Conservation (phyloP, 2,329 filamentous ascomycete species). For the Aspergillus ruber region DNA sequence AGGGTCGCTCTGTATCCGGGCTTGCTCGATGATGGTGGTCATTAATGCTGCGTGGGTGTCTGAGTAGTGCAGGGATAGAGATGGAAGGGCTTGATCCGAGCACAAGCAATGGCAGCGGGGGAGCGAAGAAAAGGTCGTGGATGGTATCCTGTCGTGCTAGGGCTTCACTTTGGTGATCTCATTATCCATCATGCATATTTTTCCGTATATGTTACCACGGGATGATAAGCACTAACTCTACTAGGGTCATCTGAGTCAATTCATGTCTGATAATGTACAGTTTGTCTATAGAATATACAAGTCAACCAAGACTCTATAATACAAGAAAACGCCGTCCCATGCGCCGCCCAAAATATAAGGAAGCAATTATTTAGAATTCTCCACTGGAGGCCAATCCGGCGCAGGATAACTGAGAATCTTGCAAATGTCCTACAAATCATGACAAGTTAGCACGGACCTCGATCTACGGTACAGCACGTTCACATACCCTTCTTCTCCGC, state of each 20-base stretch:
- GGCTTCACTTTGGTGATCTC: constrained; percentile 1
- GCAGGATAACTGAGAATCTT: constrained; percentile 33
- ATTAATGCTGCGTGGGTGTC: not conserved
- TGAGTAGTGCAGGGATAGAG: not conserved
- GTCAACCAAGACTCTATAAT: not conserved
- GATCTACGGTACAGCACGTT: not conserved
- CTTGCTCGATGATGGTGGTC: not conserved
- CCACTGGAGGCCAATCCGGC: constrained; percentile 22
- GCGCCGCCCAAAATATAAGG: not conserved
- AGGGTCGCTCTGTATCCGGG: not conserved
- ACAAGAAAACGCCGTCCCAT: not conserved
- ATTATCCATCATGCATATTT: constrained; percentile 4
- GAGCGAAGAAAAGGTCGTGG: not conserved
- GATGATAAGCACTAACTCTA: not conserved
- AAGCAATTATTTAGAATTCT: not conserved
- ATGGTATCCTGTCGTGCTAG: not conserved
- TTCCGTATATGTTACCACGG: not conserved
- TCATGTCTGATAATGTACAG: not conserved
- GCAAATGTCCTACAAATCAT: constrained; percentile 22
- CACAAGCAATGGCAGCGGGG: too few relatives aligned
- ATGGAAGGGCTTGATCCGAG: too few relatives aligned
- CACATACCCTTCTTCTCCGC: constrained; percentile 16
- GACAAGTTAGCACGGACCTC: constrained; percentile 2
- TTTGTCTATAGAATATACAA: not conserved
- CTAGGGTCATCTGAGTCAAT: not conserved